Evolutionary conservation across 108 stramenopile species (phyloP).

Genomic region (Seminavis robusta): DNA sequence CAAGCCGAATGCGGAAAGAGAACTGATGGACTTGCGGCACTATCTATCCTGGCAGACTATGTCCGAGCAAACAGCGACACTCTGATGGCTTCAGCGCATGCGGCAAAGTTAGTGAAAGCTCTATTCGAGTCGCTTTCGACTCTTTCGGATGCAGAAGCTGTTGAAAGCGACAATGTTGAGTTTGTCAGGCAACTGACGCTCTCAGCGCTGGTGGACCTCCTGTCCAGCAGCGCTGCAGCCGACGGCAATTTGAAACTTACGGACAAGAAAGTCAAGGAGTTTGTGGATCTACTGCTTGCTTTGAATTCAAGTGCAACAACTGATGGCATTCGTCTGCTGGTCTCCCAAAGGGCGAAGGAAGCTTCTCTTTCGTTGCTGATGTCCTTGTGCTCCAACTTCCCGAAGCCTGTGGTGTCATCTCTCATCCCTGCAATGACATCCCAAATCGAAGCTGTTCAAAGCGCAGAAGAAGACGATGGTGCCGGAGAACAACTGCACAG

Average conservation of each 20-base stretch:
- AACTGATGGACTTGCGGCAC: slow-evolving; percentile 23
- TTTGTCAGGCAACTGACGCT: slow-evolving; percentile 21
- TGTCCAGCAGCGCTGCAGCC: not conserved
- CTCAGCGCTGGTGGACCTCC: slow-evolving; percentile 9
- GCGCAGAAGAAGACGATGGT: too few relatives aligned
- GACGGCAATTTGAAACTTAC: not conserved
- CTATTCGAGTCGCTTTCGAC: too few relatives aligned
- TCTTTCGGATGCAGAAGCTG: slow-evolving; percentile 4
- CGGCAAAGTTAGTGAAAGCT: slow-evolving; percentile 7
- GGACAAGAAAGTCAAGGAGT: slow-evolving; percentile 5
- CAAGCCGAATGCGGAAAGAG: slow-evolving; percentile 18
- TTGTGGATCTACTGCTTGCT: slow-evolving; percentile 12
- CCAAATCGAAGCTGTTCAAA: too few relatives aligned
- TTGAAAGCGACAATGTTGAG: slow-evolving; percentile 13
- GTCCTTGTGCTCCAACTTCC: slow-evolving; percentile 46
- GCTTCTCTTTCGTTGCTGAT: slow-evolving; percentile 46
- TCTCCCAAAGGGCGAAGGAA: slow-evolving; percentile 21
- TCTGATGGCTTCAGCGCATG: slow-evolving; percentile 3
- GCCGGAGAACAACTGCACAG: too few relatives aligned
- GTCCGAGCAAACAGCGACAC: slow-evolving; percentile 29
- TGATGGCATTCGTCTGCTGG: not conserved
- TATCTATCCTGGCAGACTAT: slow-evolving; percentile 59
- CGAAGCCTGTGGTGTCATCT: slow-evolving; percentile 44
- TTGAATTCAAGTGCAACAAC: not conserved
- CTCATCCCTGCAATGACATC: slow-evolving; percentile 54